phyloP scores from a whole-genome alignment of 139 green algal species.

The Micromonas pusilla region DNA sequence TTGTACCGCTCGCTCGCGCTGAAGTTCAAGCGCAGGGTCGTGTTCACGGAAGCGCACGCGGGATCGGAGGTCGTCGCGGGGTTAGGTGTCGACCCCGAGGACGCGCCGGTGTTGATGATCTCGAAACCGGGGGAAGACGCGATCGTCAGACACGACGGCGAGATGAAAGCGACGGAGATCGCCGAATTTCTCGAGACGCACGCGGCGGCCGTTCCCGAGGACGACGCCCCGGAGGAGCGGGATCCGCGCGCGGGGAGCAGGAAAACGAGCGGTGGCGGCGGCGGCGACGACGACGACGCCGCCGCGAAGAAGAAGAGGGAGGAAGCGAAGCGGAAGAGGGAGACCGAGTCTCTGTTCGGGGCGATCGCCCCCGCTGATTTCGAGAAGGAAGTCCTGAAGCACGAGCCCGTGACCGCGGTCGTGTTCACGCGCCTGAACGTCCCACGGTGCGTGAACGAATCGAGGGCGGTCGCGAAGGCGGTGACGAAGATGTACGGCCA shows the following conservation, averaged over 20 bases:
- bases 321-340: neutral
- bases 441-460: neutral
- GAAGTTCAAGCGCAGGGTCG: neutral
- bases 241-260: neutral
- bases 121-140: neutral
- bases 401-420: neutral
- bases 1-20: neutral
- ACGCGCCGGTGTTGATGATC: neutral
- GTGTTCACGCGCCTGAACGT: neutral
- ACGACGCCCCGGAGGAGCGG: neutral
- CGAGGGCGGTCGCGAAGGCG: neutral
- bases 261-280: neutral
- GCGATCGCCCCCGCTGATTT: neutral
- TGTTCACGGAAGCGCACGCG: neutral
- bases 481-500: neutral
- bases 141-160: neutral
- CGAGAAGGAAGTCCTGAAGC: neutral
- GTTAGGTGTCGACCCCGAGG: too few relatives aligned
- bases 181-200: neutral
- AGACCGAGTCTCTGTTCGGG: conserved; percentile 1
- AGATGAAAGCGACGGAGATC: neutral
- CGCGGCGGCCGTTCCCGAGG: neutral
- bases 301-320: neutral
- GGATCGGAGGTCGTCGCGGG: too few relatives aligned
- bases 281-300: neutral